Evolutionary conservation across 331 rosid species (phyloP), one percentile per base, ranked within the genome.

Genomic region (Erythrophleum ivorense): DNA sequence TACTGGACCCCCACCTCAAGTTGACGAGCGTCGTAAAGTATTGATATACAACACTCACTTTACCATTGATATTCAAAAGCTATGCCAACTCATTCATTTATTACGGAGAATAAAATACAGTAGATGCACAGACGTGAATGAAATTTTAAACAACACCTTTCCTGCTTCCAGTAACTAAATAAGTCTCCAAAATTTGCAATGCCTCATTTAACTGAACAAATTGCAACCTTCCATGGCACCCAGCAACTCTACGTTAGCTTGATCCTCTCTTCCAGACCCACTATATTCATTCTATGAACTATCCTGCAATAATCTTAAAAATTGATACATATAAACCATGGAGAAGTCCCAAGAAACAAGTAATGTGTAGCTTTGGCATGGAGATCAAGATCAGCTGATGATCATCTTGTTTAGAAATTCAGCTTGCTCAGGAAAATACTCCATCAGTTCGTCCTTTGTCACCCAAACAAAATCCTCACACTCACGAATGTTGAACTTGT

Each of bases 391-490:
- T 90, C 86, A 91, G 86, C 97, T 88, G 75, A 94, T 90, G 80
- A 94, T 91, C 95, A 92, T 90, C 89, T 91, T 92, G 85, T 72
- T 89, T 14, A 92, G 82, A 85, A 87, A 92, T 68, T 91, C 97
- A 11, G 88, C 91, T 82, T 91, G 91, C 78, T 92, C 94, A 0
- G 97, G 98, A 82, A 94, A 89, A 76, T 89, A 91, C 84, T 90
- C 91, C 89, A 92, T 2, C 81, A 94, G 53, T 78, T 92, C 98
- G 75, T 91, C 97, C 91, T 91, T 92, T 19, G 97, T 94, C 83
- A 92, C 97, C 98, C 98, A 94, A 45, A 79, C 95, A 87, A 81
- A 90, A 85, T 94, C 95, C 79, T 92, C 83, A 21, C 97, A 91
- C 81, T 87, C 90, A 11, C 60, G 80, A 49, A 92, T 54, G 78